A percentile compares a stretch with the other conserved stretches of the same genome.
Conservation (phyloP, 2,329 filamentous ascomycete species). For the Xylariaceae sp. region DNA sequence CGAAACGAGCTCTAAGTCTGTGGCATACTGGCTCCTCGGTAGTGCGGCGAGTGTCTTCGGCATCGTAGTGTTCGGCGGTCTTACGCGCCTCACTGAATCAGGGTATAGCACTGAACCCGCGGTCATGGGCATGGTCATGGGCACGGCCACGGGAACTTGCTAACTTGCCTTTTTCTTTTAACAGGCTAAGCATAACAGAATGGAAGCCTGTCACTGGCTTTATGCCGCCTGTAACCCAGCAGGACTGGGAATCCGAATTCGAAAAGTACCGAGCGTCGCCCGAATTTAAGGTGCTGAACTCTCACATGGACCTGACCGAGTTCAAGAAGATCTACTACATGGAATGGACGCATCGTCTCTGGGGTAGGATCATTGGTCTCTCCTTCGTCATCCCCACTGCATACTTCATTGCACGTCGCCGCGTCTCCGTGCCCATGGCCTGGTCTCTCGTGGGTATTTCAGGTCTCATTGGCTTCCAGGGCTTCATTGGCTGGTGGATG, state of each 20-base stretch:
- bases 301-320: conserved; percentile 84
- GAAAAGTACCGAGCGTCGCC: conserved; percentile 86
- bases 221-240: conserved; percentile 69
- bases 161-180: conserved; percentile 3
- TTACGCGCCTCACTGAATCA: conserved; percentile 92
- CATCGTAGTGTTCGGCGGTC: conserved; percentile 89
- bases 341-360: conserved; percentile 95
- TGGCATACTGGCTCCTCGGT: conserved; percentile 87
- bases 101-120: conserved; percentile 51
- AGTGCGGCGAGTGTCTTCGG: conserved; percentile 93
- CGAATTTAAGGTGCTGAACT: conserved; percentile 88
- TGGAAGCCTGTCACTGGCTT: conserved; percentile 96
- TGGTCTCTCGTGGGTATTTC: conserved; percentile 75
- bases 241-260: conserved; percentile 90
- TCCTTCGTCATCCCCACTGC: conserved; percentile 82
- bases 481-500: conserved; percentile 99
- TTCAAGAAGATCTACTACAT: conserved; percentile 99
- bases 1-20: conserved; percentile 64
- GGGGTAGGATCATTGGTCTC: conserved; percentile 87
- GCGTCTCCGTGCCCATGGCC: conserved; percentile 74
- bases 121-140: background rate
- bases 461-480: conserved; percentile 87
- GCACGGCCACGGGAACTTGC: background rate
- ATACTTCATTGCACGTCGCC: conserved; percentile 78
- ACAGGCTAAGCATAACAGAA: conserved; percentile 93